phyloP scores from a whole-genome alignment of 139 green algal species.

The Microglena sp. region DNA sequence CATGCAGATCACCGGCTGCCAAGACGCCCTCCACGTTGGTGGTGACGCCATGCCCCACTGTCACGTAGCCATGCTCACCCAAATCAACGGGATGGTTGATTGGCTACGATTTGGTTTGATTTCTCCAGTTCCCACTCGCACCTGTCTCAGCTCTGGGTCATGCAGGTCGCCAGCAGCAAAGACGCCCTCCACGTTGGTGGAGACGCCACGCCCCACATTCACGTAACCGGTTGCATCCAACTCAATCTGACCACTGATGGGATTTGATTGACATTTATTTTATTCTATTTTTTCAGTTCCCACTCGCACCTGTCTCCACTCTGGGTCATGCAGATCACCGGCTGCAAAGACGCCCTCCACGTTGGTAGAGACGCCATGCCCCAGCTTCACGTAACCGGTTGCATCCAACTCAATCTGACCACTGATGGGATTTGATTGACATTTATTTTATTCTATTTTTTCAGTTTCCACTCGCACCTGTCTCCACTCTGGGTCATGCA shows the following conservation, averaged over 20 bases:
- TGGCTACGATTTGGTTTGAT: too few species aligned
- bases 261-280: too few species aligned
- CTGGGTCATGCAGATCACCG: constrained; percentile 87
- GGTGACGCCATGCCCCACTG: constrained; percentile 38
- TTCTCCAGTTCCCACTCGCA: too few species aligned
- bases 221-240: constrained; percentile 89
- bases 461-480: too few species aligned
- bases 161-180: constrained; percentile 90
- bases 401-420: too few species aligned
- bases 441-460: too few species aligned
- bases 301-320: constrained; percentile 89
- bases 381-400: too few species aligned
- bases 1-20: constrained; percentile 86
- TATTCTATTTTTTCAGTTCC: too few species aligned
- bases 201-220: constrained; percentile 45
- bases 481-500: constrained; percentile 85
- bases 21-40: constrained; percentile 85
- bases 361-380: constrained; percentile 57
- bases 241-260: constrained; percentile 52
- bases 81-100: too few species aligned
- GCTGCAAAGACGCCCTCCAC: constrained; percentile 84
- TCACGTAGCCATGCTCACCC: too few species aligned
- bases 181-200: constrained; percentile 76
- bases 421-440: too few species aligned
- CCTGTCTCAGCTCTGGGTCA: constrained; percentile 85